Conservation (phyloP, 352 stramenopile species). For the Halophytophthora polymorphica region DNA sequence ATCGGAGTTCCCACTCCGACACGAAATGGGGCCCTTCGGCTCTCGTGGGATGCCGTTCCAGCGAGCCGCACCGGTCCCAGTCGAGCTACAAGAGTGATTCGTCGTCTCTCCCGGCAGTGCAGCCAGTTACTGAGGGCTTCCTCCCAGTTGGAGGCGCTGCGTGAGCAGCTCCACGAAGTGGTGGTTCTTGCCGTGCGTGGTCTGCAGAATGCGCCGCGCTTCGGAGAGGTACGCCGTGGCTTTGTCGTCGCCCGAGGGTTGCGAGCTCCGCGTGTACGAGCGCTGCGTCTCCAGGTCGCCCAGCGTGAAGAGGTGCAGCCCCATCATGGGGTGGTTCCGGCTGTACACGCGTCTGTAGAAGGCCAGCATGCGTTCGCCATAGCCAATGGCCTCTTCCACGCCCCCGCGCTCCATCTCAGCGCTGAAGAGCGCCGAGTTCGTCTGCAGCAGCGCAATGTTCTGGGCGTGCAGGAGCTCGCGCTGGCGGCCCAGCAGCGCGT, state of each 20-base stretch:
- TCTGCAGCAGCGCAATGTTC: constrained; percentile 50
- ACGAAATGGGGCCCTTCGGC: no score
- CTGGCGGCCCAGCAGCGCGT: constrained; percentile 26
- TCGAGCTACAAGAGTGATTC: no score
- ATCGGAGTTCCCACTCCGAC: no score
- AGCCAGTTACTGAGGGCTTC: no score
- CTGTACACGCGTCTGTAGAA: constrained; percentile 65
- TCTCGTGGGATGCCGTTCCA: no score
- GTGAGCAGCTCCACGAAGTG: constrained; percentile 39
- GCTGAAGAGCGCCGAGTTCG: constrained; percentile 49
- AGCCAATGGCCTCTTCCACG: constrained; percentile 24
- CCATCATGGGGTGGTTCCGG: constrained; percentile 54
- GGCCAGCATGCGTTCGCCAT: constrained; percentile 44
- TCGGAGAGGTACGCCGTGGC: constrained; percentile 28
- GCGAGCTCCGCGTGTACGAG: constrained; percentile 4
- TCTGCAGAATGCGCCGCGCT: constrained; percentile 41
- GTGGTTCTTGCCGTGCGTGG: constrained; percentile 54
- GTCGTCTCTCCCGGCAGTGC: no score
- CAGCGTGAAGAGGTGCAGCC: constrained; percentile 64
- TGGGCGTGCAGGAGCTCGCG: constrained; percentile 26
- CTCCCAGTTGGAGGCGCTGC: constrained; percentile 28
- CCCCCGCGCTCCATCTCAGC: constrained; percentile 43
- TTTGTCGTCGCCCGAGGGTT: constrained; percentile 9
- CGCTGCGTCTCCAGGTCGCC: constrained; percentile 44
- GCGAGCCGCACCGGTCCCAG: no score